phyloP scores from a whole-genome alignment of 2,329 filamentous ascomycete species.

The Fusarium sp. region DNA sequence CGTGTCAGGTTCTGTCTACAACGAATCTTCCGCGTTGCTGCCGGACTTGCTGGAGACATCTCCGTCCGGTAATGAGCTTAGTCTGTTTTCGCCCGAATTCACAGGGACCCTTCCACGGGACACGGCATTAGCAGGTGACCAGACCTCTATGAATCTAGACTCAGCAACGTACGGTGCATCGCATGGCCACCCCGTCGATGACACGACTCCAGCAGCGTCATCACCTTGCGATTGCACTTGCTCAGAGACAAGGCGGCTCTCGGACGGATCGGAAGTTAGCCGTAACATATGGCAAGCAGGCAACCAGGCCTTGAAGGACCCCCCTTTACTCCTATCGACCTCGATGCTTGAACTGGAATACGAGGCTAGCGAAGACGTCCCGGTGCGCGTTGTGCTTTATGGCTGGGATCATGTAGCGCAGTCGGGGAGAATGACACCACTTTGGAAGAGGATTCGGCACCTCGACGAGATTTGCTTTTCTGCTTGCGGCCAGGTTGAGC shows the following conservation, averaged over 20 bases:
- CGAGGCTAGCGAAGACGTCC: background rate
- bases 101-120: background rate
- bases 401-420: background rate
- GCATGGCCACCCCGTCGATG: background rate
- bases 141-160: background rate
- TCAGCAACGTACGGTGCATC: background rate
- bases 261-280: background rate
- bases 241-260: background rate
- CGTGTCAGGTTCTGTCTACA: background rate
- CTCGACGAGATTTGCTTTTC: background rate
- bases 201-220: background rate
- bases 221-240: background rate
- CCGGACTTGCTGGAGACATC: background rate
- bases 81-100: background rate
- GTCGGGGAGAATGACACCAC: background rate
- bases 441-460: background rate
- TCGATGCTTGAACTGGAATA: background rate
- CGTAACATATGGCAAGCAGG: background rate
- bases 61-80: background rate
- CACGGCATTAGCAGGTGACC: background rate
- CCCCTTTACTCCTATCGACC: background rate
- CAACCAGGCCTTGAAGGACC: background rate
- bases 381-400: background rate
- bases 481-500: background rate
- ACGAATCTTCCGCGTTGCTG: background rate